A percentile compares a stretch with the other conserved stretches of the same genome.
These are phyloP conservation scores for Talaromyces sp. DNA, from an alignment of 2,329 filamentous ascomycete genomes.

Conservation along the genomic window DNA sequence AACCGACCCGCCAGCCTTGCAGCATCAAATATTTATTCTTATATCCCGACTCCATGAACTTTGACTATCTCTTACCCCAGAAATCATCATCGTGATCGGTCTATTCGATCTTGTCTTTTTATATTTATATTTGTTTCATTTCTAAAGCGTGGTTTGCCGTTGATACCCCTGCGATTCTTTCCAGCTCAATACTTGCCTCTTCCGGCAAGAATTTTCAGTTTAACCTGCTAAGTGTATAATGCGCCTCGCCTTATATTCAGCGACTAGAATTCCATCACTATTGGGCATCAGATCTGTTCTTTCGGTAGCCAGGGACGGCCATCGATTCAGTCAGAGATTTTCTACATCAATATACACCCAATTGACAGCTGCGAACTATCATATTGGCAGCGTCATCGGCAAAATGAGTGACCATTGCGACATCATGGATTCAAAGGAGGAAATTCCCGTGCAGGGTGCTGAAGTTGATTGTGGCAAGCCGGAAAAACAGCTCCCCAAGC, in stretches of 20 bases:
- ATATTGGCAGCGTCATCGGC: neutral
- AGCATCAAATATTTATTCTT: neutral
- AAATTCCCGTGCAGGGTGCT: slow-evolving; percentile 32
- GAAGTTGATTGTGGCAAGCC: slow-evolving; percentile 27
- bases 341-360: neutral
- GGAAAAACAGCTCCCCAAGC: slow-evolving; percentile 65
- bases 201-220: neutral
- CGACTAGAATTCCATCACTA: neutral
- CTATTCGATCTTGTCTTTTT: neutral
- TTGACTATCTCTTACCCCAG: too few relatives aligned
- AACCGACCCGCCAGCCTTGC: neutral
- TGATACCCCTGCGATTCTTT: neutral
- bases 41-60: neutral
- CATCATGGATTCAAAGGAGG: slow-evolving; percentile 41
- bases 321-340: neutral
- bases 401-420: neutral
- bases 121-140: too few relatives aligned
- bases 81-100: neutral
- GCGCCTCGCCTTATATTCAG: slow-evolving; percentile 2
- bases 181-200: neutral
- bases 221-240: neutral
- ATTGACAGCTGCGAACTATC: neutral
- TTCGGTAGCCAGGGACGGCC: neutral
- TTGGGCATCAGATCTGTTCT: neutral
- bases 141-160: neutral